phyloP scores from a whole-genome alignment of 2,329 filamentous ascomycete genomes.

The Fusarium nisikadoi region DNA sequence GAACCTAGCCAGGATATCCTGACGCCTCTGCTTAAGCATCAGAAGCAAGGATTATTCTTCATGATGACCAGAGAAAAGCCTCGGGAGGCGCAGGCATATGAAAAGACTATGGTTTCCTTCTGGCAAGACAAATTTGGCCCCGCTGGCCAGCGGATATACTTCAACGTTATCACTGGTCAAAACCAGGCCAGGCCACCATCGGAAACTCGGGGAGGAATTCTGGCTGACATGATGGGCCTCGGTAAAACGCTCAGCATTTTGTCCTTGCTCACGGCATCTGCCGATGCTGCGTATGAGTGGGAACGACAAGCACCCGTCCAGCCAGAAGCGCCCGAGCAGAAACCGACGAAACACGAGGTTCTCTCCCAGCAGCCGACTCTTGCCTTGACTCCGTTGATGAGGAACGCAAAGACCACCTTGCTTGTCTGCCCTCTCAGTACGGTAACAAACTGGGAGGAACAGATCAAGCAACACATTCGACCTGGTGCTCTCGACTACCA shows the following conservation, averaged over 20 bases:
- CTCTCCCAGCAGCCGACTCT: constrained; percentile 53
- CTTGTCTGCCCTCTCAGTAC: constrained; percentile 91
- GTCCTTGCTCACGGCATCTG: constrained; percentile 76
- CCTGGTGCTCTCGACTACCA: constrained; percentile 74
- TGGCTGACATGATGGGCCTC: constrained; percentile 91
- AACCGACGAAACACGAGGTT: constrained; percentile 47
- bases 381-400: constrained; percentile 62
- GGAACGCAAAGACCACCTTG: constrained; percentile 82
- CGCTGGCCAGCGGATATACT: constrained; percentile 70
- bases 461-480: constrained; percentile 84
- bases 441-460: constrained; percentile 93
- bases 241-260: constrained; percentile 89
- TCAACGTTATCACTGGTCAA: constrained; percentile 87
- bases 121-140: constrained; percentile 73
- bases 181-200: constrained; percentile 68
- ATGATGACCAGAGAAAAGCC: constrained; percentile 82
- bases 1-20: constrained; percentile 71
- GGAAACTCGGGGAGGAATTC: constrained; percentile 76
- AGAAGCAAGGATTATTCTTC: constrained; percentile 90
- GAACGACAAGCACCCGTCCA: constrained; percentile 63
- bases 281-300: constrained; percentile 72
- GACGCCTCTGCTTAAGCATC: constrained; percentile 81
- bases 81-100: constrained; percentile 65
- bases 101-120: constrained; percentile 75
- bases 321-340: constrained; percentile 55